Conservation (phyloP, 805 yeast species). For the Ogataea saltuana region DNA sequence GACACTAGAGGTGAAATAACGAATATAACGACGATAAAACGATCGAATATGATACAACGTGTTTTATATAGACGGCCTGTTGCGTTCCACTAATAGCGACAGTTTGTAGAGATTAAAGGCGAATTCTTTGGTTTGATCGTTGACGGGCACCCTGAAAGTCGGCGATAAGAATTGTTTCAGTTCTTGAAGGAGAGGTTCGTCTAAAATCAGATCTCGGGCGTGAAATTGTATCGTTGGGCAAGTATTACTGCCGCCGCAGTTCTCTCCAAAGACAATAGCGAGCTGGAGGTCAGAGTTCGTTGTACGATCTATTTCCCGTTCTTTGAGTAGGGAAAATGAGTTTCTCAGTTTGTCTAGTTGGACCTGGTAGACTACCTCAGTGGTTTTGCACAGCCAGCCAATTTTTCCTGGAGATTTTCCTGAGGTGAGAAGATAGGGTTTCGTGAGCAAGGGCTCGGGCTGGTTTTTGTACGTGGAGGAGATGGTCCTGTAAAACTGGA, state of each 20-base stretch:
- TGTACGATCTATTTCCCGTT: neutral
- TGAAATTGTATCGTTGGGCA: no score
- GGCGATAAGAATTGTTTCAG: neutral
- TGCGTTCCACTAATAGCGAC: slow-evolving; percentile 1
- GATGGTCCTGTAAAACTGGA: slow-evolving; percentile 1
- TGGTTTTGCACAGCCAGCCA: slow-evolving; percentile 17
- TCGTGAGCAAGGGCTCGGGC: slow-evolving; percentile 3
- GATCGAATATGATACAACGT: no score
- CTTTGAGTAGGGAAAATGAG: no score
- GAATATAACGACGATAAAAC: neutral
- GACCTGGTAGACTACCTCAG: slow-evolving; percentile 9
- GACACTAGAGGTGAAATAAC: neutral
- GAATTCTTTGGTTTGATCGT: slow-evolving; percentile 1
- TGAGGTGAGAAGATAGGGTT: neutral
- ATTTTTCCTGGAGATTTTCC: neutral
- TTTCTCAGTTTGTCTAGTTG: slow-evolving; percentile 9
- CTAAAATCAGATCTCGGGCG: no score
- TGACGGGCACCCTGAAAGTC: slow-evolving; percentile 2
- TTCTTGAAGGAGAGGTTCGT: no score
- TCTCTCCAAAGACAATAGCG: no score
- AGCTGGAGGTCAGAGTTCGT: no score
- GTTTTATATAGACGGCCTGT: no score
- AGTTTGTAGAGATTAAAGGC: neutral
- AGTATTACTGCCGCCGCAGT: no score
- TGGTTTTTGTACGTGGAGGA: neutral